Base-by-base conservation (phyloP, 192 early-diverging fungal genomes). In the Coemansia interrupta region DNA sequence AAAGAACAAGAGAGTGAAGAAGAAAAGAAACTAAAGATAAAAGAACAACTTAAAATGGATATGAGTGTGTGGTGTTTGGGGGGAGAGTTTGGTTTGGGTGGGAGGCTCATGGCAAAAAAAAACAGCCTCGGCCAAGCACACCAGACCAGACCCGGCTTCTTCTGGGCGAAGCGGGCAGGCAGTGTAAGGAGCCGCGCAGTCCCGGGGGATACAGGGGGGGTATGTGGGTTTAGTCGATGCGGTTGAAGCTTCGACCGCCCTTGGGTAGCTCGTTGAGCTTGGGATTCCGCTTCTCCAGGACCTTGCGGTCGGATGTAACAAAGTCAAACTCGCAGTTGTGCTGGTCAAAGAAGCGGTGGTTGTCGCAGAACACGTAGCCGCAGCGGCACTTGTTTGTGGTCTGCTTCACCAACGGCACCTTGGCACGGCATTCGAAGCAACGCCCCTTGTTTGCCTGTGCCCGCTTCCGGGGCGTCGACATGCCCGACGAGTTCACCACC, bases 251-350 rank as follows among this genome's bases (percentile, higher is more conserved):
- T 29, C 85, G 78, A 20, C 89, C 89, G 69, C 87, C 89, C 70
- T 84, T 84, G 49, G 85, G 89, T 45, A 82, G 82, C 23, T 84
- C 83, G 71, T 88, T 86, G 60, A 89, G 68, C 65, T 85, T 86
- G 20, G 87, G 89, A 57, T 91, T 91, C 49, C 82, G 85, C 68
- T 86, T 88, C 46, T 84, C 82, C 46, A 91, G 67, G 44, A 82
- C 73, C 23, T 85, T 83, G 72, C 86, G 84, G 66, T 85, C 89
- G 68, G 82, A 71, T 36, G 83, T 78, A 61, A 83, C 84, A 80
- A 84, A 85, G 78, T 91, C 88, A 80, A 91, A 86, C 65, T 87
- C 86, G 70, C 89, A 91, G 54, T 87, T 80, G 64, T 91, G 89
- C 54, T 85, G 81, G 61, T 87, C 80, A 8, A 86, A 83, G 41